A percentile compares a stretch with the other conserved stretches of the same genome.
Evolutionary conservation across 768 basidiomycete species (phyloP).

Genomic region (Pleurotus citrinopileatus): DNA sequence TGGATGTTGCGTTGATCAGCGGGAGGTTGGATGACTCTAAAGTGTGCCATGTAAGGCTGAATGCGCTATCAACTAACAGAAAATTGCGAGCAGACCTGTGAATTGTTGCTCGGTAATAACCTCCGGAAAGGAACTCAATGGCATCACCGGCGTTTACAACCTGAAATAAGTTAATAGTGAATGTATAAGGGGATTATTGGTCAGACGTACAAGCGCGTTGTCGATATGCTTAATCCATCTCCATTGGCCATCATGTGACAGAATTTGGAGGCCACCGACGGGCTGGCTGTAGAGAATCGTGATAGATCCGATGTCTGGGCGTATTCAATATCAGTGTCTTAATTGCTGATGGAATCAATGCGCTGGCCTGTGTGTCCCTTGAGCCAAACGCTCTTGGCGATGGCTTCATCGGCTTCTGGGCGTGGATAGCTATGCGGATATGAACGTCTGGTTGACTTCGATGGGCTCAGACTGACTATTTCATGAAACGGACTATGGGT

Average conservation of each 20-base stretch:
- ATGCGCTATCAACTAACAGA: no score
- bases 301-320: constrained; percentile 49
- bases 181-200: background rate
- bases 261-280: constrained; percentile 54
- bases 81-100: constrained; percentile 34
- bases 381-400: constrained; percentile 54
- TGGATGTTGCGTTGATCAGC: constrained; percentile 37
- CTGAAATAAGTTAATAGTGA: no score
- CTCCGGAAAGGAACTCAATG: constrained; percentile 45
- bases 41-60: no score
- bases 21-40: constrained; percentile 48
- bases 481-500: constrained; percentile 56
- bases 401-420: constrained; percentile 43
- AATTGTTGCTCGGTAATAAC: constrained; percentile 46
- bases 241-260: constrained; percentile 50
- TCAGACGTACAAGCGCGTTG: constrained; percentile 45
- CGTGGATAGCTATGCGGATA: constrained; percentile 41
- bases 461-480: constrained; percentile 42
- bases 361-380: constrained; percentile 55
- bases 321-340: background rate
- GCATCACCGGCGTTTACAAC: constrained; percentile 47
- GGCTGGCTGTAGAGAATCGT: constrained; percentile 64
- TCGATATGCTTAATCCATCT: constrained; percentile 57
- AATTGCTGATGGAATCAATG: no score
- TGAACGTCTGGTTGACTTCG: background rate